Evolutionary conservation across 805 yeast species (phyloP).

Genomic region (Grigorovia humatica): DNA sequence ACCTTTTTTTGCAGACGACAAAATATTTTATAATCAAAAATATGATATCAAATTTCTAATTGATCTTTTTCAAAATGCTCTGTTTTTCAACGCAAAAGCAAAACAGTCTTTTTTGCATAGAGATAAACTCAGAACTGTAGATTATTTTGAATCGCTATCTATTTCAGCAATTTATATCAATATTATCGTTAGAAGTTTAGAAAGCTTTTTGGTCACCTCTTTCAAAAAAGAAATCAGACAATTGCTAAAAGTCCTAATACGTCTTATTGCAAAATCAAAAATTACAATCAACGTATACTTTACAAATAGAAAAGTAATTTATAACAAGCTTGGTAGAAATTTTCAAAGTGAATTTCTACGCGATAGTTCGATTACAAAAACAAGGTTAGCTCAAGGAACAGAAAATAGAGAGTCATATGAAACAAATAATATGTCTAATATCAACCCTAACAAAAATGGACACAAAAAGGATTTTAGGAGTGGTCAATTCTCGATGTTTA

Average conservation of each 20-base stretch:
- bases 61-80: not conserved
- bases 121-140: not conserved
- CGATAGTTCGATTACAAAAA: not conserved
- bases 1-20: constrained; percentile 27
- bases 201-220: not conserved
- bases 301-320: not conserved
- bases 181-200: not conserved
- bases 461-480: not conserved
- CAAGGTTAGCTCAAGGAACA: not conserved
- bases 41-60: constrained; percentile 35
- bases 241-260: not conserved
- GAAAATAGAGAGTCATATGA: no score
- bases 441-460: no score
- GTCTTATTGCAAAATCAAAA: not conserved
- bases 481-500: not conserved
- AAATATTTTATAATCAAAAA: constrained; percentile 47
- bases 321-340: not conserved
- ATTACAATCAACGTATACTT: not conserved
- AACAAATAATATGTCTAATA: no score
- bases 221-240: not conserved
- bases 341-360: not conserved
- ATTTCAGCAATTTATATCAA: not conserved
- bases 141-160: not conserved
- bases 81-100: not conserved
- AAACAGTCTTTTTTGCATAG: not conserved